These are phyloP conservation scores for Aspergillus latus DNA, from an alignment of 2,329 filamentous ascomycete species.

Conservation along the genomic window DNA sequence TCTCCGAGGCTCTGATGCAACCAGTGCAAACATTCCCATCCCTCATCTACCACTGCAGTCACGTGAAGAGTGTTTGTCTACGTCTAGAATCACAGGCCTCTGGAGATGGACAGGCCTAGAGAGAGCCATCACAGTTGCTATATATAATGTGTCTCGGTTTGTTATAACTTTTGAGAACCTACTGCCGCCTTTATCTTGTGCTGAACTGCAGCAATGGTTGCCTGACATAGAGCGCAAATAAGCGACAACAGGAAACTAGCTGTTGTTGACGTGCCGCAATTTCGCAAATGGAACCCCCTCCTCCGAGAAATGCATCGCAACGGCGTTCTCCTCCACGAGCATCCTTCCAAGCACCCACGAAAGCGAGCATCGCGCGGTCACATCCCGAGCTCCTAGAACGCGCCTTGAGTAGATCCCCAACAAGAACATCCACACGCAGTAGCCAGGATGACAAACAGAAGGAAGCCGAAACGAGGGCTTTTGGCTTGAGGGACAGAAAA, in stretches of 20 bases:
- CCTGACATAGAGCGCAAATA: conserved; percentile 53
- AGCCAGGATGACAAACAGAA: conserved; percentile 17
- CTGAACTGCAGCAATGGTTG: conserved; percentile 4
- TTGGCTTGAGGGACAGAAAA: conserved; percentile 40
- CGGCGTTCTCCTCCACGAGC: conserved; percentile 43
- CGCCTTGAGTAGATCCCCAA: conserved; percentile 42
- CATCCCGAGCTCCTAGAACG: conserved; percentile 60
- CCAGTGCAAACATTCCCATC: conserved; percentile 34
- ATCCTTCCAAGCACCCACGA: conserved; percentile 68
- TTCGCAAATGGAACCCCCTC: conserved; percentile 39
- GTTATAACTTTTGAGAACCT: background rate
- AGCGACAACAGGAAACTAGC: conserved; percentile 54
- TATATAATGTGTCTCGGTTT: background rate
- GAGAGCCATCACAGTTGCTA: background rate
- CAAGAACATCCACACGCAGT: conserved; percentile 29
- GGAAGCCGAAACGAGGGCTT: conserved; percentile 20
- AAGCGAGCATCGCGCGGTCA: conserved; percentile 61
- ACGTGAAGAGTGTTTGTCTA: background rate
- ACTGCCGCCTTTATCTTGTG: background rate
- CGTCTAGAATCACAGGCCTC: background rate
- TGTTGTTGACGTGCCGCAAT: conserved; percentile 44
- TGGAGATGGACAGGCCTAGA: background rate
- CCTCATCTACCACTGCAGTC: background rate
- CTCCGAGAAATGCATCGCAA: conserved; percentile 21
- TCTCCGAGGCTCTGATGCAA: conserved; percentile 29